A percentile compares a stretch with the other conserved stretches of the same genome.
These are phyloP conservation scores for Diplodia sapinea DNA, from an alignment of 2,329 filamentous ascomycete species.

Conservation along the genomic window DNA sequence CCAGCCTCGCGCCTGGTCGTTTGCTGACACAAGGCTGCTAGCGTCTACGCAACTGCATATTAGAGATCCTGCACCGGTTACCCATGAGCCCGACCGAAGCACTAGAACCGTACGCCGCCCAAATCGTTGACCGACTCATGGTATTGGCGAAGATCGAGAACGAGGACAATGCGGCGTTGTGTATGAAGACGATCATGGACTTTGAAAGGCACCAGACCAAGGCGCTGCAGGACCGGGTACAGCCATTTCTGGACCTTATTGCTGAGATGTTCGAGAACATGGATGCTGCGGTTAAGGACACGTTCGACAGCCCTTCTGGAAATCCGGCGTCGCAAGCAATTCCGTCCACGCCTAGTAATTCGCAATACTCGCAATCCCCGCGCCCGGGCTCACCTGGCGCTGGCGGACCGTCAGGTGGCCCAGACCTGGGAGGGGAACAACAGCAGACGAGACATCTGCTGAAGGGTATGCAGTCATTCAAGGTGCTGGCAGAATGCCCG, in stretches of 20 bases:
- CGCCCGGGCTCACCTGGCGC: conserved; percentile 88
- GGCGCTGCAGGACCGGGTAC: conserved; percentile 79
- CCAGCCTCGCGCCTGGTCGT: conserved; percentile 41
- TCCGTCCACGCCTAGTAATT: conserved; percentile 67
- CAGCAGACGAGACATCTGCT: conserved; percentile 80
- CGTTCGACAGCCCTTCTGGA: conserved; percentile 74
- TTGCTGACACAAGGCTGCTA: conserved; percentile 51
- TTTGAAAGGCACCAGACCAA: conserved; percentile 92
- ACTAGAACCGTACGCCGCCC: conserved; percentile 85
- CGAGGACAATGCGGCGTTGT: conserved; percentile 97
- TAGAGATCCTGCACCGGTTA: conserved; percentile 93
- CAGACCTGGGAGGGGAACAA: conserved; percentile 82
- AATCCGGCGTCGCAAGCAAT: conserved; percentile 54
- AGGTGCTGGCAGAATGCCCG: conserved; percentile 94
- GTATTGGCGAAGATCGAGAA: conserved; percentile 88
- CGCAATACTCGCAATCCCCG: conserved; percentile 81
- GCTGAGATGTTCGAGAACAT: conserved; percentile 96
- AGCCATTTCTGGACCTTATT: conserved; percentile 88
- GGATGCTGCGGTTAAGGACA: conserved; percentile 92
- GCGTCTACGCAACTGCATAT: conserved; percentile 84
- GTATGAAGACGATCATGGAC: conserved; percentile 97
- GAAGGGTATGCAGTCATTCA: conserved; percentile 98
- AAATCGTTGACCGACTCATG: conserved; percentile 91
- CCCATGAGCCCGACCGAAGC: conserved; percentile 75
- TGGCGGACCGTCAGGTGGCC: conserved; percentile 70